Conservation (phyloP, 306 rosid genomes). For the Citrullus colocynthis region DNA sequence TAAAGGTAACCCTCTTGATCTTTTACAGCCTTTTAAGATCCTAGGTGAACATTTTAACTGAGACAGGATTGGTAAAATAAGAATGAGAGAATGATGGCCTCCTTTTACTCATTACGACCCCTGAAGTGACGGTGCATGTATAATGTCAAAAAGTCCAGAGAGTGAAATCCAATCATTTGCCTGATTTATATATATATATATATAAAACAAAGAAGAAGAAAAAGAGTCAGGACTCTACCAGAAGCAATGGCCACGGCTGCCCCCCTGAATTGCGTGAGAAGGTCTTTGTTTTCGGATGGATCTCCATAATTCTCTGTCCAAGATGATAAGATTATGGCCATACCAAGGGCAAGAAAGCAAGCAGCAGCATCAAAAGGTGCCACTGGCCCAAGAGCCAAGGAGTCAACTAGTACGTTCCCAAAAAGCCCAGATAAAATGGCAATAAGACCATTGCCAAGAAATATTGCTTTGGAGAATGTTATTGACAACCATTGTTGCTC, state of each 20-base stretch:
- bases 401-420: slow-evolving; percentile 80
- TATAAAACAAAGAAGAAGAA: not conserved
- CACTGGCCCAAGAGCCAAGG: slow-evolving; percentile 81
- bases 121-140: not conserved
- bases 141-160: not conserved
- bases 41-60: not conserved
- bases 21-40: not conserved
- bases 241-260: slow-evolving; percentile 96
- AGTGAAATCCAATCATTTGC: not conserved
- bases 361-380: slow-evolving; percentile 98
- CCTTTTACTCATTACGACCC: not conserved
- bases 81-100: not conserved
- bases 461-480: slow-evolving; percentile 84
- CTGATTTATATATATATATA: not conserved
- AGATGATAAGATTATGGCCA: slow-evolving; percentile 61
- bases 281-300: slow-evolving; percentile 70
- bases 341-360: slow-evolving; percentile 84
- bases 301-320: slow-evolving; percentile 92
- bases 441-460: slow-evolving; percentile 85
- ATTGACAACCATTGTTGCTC: slow-evolving; percentile 91
- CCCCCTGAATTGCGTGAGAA: slow-evolving; percentile 67
- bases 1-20: not conserved
- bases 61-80: not conserved
- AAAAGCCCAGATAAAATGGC: slow-evolving; percentile 81
- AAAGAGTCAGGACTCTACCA: slow-evolving; percentile 26